Evolutionary conservation across 2,329 filamentous ascomycete species (phyloP).

Genomic region (Venturia effusa): DNA sequence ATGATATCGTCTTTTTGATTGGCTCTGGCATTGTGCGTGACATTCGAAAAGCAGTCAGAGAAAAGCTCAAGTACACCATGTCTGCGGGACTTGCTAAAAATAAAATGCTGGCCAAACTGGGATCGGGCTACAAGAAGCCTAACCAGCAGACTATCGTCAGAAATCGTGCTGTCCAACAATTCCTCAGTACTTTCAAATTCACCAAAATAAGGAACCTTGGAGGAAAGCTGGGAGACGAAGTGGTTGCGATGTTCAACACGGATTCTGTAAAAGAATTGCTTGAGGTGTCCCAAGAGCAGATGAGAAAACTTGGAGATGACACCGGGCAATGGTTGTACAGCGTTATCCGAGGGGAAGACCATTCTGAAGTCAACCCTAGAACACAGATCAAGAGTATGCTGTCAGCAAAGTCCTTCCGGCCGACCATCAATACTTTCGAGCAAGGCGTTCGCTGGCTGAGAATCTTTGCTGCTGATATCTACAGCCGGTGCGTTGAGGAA

Average conservation of each 20-base stretch:
- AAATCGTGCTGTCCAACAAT: conserved; percentile 68
- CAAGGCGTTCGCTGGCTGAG: conserved; percentile 77
- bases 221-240: conserved; percentile 83
- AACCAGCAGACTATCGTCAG: conserved; percentile 91
- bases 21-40: conserved; percentile 80
- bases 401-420: conserved; percentile 89
- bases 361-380: conserved; percentile 77
- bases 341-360: conserved; percentile 74
- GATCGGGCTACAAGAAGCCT: conserved; percentile 84
- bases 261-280: conserved; percentile 70
- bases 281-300: conserved; percentile 57
- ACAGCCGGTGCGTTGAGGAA: conserved; percentile 79
- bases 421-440: conserved; percentile 65
- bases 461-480: conserved; percentile 89
- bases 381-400: conserved; percentile 97
- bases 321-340: conserved; percentile 79
- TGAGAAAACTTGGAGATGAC: conserved; percentile 72
- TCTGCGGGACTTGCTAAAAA: conserved; percentile 82
- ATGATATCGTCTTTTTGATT: conserved; percentile 78
- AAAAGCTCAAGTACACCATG: conserved; percentile 75
- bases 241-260: conserved; percentile 69
- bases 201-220: conserved; percentile 93
- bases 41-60: conserved; percentile 57
- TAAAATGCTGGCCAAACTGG: conserved; percentile 92
- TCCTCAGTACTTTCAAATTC: conserved; percentile 78